phyloP scores from a whole-genome alignment of 1,139 yeast genomes.

The Hemisphaericaspora lyxosophila region DNA sequence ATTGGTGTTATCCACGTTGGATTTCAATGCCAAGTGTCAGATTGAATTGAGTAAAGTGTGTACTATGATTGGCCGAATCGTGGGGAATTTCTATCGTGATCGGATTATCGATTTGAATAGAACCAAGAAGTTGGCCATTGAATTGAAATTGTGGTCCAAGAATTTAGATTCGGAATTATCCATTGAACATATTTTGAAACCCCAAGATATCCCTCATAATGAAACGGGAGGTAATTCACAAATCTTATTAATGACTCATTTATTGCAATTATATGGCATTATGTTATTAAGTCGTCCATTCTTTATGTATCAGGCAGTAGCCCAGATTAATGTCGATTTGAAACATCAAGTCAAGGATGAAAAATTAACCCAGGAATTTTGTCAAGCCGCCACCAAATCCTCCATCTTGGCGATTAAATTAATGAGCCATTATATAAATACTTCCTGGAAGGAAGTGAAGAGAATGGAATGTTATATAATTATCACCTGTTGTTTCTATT shows the following conservation, averaged over 20 bases:
- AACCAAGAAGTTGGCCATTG: slow-evolving; percentile 39
- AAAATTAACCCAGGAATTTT: slow-evolving; percentile 14
- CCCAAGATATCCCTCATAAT: slow-evolving; percentile 14
- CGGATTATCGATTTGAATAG: slow-evolving; percentile 32
- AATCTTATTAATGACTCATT: slow-evolving; percentile 33
- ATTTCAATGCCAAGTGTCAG: slow-evolving; percentile 17
- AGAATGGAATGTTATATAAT: slow-evolving; percentile 19
- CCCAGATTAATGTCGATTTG: slow-evolving; percentile 9
- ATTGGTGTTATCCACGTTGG: slow-evolving; percentile 5
- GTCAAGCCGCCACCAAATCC: slow-evolving; percentile 19
- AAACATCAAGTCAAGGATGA: slow-evolving; percentile 9
- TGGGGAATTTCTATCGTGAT: slow-evolving; percentile 30
- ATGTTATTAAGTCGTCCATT: slow-evolving; percentile 48
- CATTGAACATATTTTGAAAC: slow-evolving; percentile 21
- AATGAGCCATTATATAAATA: slow-evolving; percentile 18
- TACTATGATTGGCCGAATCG: slow-evolving; percentile 32
- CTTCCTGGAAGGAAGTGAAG: slow-evolving; percentile 12
- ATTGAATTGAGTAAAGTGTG: slow-evolving; percentile 16
- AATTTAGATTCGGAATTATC: slow-evolving; percentile 29
- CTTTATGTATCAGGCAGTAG: slow-evolving; percentile 30
- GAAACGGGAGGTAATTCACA: slow-evolving; percentile 19
- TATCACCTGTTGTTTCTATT: slow-evolving; percentile 18
- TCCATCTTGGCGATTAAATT: slow-evolving; percentile 18
- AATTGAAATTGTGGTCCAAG: slow-evolving; percentile 39
- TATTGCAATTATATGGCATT: slow-evolving; percentile 40